A percentile compares a stretch with the other conserved stretches of the same genome.
phyloP scores from a whole-genome alignment of 2,329 filamentous ascomycete genomes.

The Alternaria sp. region DNA sequence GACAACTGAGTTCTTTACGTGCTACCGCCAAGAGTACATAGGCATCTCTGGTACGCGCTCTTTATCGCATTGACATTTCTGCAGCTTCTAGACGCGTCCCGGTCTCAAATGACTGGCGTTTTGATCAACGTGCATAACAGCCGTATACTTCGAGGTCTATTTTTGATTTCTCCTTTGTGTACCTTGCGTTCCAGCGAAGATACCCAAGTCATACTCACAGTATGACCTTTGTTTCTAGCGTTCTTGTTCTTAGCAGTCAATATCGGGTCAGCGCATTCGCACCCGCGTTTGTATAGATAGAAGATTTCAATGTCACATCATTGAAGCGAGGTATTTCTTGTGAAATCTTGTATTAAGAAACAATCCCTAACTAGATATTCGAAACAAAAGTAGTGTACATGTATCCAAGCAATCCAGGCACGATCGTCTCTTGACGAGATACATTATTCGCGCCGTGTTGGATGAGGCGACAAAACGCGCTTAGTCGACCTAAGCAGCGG shows the following conservation, averaged over 20 bases:
- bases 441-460: not conserved
- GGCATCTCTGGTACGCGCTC: too few species aligned
- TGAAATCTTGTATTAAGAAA: constrained; percentile 7
- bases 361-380: not conserved
- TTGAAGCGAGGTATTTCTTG: not conserved
- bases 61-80: too few species aligned
- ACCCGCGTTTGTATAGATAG: not conserved
- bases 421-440: not conserved
- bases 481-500: not conserved
- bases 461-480: not conserved
- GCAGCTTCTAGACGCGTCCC: too few species aligned
- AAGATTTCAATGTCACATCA: not conserved
- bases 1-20: too few species aligned
- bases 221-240: not conserved
- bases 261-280: not conserved
- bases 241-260: not conserved
- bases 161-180: not conserved
- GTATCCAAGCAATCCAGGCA: not conserved
- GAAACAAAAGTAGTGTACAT: constrained; percentile 6
- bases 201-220: not conserved
- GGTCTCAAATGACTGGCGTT: too few species aligned
- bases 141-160: not conserved
- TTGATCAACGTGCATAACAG: too few species aligned
- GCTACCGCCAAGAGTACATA: too few species aligned
- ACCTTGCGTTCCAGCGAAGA: not conserved